Evolutionary conservation across 2,329 filamentous ascomycete species (phyloP).

Genomic region (Aspergillus hiratsukae): DNA sequence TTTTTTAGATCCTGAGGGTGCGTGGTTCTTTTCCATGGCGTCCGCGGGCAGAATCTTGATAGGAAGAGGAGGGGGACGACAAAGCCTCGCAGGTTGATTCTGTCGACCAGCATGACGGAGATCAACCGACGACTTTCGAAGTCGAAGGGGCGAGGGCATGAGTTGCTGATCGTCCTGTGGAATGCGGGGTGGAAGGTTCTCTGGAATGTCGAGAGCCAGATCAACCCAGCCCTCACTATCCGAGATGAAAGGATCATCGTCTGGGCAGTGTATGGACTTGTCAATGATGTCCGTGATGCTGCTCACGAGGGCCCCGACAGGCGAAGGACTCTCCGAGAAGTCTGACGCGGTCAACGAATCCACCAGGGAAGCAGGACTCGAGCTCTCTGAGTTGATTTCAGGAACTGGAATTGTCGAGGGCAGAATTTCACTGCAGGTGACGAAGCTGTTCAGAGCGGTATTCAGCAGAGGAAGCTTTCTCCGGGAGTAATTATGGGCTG

Average conservation of each 20-base stretch:
- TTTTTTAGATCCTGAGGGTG: slow-evolving; percentile 1
- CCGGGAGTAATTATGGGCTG: slow-evolving; percentile 44
- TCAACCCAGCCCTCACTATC: slow-evolving; percentile 7
- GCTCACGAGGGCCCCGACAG: slow-evolving; percentile 15
- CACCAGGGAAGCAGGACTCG: slow-evolving; percentile 1
- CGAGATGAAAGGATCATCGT: slow-evolving; percentile 25
- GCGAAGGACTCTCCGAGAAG: slow-evolving; percentile 7
- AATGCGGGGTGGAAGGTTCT: slow-evolving; percentile 6
- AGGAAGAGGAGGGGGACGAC: slow-evolving; percentile 17
- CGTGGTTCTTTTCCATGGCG: neutral
- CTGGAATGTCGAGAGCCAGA: neutral
- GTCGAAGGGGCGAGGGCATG: slow-evolving; percentile 24
- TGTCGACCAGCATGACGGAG: neutral
- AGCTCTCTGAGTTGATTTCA: neutral
- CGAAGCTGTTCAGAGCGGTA: slow-evolving; percentile 38
- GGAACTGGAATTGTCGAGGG: slow-evolving; percentile 12
- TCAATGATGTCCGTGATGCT: slow-evolving; percentile 27
- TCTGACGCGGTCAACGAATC: slow-evolving; percentile 9
- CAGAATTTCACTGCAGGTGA: slow-evolving; percentile 28
- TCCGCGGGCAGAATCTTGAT: slow-evolving; percentile 14
- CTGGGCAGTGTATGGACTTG: slow-evolving; percentile 11
- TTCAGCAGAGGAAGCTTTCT: slow-evolving; percentile 41
- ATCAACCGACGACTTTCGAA: slow-evolving; percentile 18
- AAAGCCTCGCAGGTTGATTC: slow-evolving; percentile 2
- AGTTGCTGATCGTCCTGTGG: slow-evolving; percentile 9